Evolutionary conservation across 805 yeast species (phyloP).

Genomic region (Candida tallmaniae): DNA sequence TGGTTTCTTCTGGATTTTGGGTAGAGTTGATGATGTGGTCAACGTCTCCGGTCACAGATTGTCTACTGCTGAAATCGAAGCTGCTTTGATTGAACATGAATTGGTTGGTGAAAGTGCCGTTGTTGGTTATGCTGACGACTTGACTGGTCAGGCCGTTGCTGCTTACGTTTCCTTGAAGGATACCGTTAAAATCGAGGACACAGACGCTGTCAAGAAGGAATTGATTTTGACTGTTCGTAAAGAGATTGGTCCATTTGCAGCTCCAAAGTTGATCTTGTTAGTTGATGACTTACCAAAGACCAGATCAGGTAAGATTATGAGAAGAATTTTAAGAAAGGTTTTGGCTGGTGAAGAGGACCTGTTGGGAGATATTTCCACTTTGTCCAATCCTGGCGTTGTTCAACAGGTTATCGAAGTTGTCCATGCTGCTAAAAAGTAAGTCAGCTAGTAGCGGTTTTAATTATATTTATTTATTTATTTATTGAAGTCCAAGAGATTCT

Average conservation of each 20-base stretch:
- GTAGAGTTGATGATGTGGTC: conserved; percentile 98
- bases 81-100: conserved; percentile 75
- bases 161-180: conserved; percentile 86
- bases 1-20: conserved; percentile 96
- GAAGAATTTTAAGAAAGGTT: conserved; percentile 93
- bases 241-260: conserved; percentile 92
- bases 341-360: conserved; percentile 89
- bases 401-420: conserved; percentile 70
- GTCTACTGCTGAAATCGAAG: conserved; percentile 97
- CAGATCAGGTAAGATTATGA: conserved; percentile 97
- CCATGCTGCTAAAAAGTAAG: conserved; percentile 27
- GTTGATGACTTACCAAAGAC: conserved; percentile 96
- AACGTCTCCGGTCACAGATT: conserved; percentile 97
- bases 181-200: conserved; percentile 35
- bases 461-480: conserved; percentile 4
- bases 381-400: conserved; percentile 83
- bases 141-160: conserved; percentile 96
- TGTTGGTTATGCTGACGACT: conserved; percentile 89
- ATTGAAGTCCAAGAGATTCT: too few relatives aligned
- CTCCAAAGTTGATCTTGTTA: conserved; percentile 81
- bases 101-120: conserved; percentile 94
- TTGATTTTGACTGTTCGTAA: conserved; percentile 85
- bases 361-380: conserved; percentile 87
- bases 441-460: too few relatives aligned
- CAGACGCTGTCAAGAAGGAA: conserved; percentile 63